Evolutionary conservation across 2,329 filamentous ascomycete genomes (phyloP), one percentile per base, ranked within the genome.

Genomic region (Myriosclerotinia scirpicola): DNA sequence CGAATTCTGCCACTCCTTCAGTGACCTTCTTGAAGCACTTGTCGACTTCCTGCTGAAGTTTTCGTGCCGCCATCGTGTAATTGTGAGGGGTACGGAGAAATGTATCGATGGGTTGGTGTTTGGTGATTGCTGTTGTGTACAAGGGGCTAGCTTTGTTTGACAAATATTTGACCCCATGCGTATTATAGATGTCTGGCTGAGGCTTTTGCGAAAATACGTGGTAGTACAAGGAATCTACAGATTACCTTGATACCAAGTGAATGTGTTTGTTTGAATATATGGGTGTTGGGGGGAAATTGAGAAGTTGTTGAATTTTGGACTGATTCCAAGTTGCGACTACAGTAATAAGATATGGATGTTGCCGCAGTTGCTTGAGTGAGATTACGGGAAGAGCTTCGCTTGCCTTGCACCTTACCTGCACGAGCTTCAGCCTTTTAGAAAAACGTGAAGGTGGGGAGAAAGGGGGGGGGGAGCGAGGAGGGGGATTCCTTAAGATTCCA

Each of bases 21-120:
- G 87, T 86, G 76, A 98, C 93, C 84, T 96, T 96, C 82, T 99
- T 99, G 87, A 97, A 98, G 86, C 92, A 96, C 83, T 97, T 97
- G 78, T 99, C 95, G 76, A 98, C 94, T 82, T 99, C 95, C 82
- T 98, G 93, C 79, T 95, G 91, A 75, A 97, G 86, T 85, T 99
- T 99, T 79, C 95, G 88, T 78, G 91, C 91, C 75, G 95, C 92
- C 95, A 99, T 99, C 75, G 79, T 85, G 80, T 72, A 69, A 73
- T 70, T 64, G 70, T 68, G 64, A 64, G 58, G 68, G 65, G 65
- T 54, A 68, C 66, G 60, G 56, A 66, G 60, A 52, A 60, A 60
- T 56, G 63, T 62, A 59, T 34, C 64, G 60, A 66, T 64, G 60
- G 52, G 64, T 67, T 71, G 67, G 67, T 65, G 64, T 67, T 70